These are phyloP conservation scores for Jackrogersella minutella DNA, from an alignment of 495 filamentous ascomycete species.

Conservation along the genomic window DNA sequence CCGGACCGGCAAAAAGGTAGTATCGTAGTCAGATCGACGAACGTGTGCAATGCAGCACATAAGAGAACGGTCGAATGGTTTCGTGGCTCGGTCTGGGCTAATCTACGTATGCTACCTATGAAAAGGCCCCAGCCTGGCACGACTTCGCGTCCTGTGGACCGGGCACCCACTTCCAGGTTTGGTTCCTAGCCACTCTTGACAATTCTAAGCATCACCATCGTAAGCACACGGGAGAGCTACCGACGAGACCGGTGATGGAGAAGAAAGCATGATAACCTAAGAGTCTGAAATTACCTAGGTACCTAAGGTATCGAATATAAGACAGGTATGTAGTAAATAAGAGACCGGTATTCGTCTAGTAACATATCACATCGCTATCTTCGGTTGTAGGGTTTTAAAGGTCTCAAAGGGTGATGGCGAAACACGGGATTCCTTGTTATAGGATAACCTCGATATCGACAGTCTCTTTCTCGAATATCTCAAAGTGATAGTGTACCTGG, in stretches of 20 bases:
- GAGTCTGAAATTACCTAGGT: background rate
- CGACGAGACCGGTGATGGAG: background rate
- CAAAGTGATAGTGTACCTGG: background rate
- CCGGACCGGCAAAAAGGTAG: slow-evolving; percentile 28
- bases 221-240: slow-evolving; percentile 7
- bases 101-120: slow-evolving; percentile 17
- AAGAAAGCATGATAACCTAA: background rate
- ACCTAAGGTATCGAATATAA: background rate
- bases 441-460: background rate
- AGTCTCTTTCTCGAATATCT: background rate
- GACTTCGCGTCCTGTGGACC: slow-evolving; percentile 11
- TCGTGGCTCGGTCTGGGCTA: slow-evolving; percentile 1
- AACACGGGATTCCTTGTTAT: background rate
- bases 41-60: slow-evolving; percentile 20
- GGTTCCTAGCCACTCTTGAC: background rate
- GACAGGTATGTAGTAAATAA: background rate
- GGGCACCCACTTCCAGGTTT: slow-evolving; percentile 1
- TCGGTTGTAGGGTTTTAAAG: slow-evolving; percentile 1
- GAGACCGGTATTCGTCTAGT: background rate
- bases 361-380: background rate
- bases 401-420: background rate
- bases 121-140: slow-evolving; percentile 11
- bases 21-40: slow-evolving; percentile 34
- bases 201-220: slow-evolving; percentile 5
- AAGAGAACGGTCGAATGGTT: background rate